Conservation (phyloP, 2,329 filamentous ascomycete genomes). For the Colletotrichum brevisporum region DNA sequence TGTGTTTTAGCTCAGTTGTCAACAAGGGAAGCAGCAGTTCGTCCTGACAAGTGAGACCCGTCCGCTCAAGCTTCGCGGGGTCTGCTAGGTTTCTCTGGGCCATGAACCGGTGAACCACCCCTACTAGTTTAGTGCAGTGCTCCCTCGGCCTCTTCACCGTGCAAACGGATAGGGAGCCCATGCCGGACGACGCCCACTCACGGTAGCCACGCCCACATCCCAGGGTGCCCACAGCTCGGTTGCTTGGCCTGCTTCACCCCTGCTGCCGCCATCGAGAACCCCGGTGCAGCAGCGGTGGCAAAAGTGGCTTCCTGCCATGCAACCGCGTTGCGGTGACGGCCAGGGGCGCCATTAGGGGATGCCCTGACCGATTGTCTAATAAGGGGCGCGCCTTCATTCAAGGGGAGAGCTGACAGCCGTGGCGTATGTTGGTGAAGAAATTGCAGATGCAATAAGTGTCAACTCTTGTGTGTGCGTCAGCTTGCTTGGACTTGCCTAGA, state of each 20-base stretch:
- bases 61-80: constrained; percentile 40
- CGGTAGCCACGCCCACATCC: constrained; percentile 35
- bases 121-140: constrained; percentile 23
- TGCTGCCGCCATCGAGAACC: constrained; percentile 3
- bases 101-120: constrained; percentile 25
- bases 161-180: constrained; percentile 34
- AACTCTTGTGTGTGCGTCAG: neutral
- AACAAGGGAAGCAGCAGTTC: constrained; percentile 28
- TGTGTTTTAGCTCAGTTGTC: constrained; percentile 32
- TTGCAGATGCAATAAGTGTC: constrained; percentile 4
- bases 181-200: constrained; percentile 36
- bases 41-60: constrained; percentile 30
- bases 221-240: constrained; percentile 14
- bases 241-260: constrained; percentile 15
- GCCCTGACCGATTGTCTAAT: constrained; percentile 18
- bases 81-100: constrained; percentile 36
- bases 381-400: constrained; percentile 4
- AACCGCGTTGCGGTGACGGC: constrained; percentile 19
- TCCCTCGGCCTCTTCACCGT: constrained; percentile 29
- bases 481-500: neutral
- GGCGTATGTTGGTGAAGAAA: constrained; percentile 12
- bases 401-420: constrained; percentile 1
- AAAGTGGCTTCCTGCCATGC: constrained; percentile 20
- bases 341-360: constrained; percentile 11
- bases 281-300: constrained; percentile 30